These are phyloP conservation scores for Solanum chmielewskii DNA, from an alignment of 257 asterid species.

Conservation along the genomic window DNA sequence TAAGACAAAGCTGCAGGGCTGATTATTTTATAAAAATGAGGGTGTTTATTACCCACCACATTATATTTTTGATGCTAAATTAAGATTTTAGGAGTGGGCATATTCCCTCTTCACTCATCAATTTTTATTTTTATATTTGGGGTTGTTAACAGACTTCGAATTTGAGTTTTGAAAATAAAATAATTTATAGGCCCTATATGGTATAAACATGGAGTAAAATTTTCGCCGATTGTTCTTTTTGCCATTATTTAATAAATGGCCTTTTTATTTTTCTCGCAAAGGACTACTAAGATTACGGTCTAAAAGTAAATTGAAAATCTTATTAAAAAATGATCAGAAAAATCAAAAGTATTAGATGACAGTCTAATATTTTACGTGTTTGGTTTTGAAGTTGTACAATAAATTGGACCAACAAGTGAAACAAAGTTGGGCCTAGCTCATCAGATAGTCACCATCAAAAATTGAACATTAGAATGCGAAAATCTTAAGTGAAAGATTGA, in stretches of 20 bases:
- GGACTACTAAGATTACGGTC: background rate
- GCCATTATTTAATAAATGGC: background rate
- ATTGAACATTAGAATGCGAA: background rate
- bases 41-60: background rate
- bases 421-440: no score
- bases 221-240: background rate
- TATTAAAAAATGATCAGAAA: background rate
- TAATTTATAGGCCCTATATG: background rate
- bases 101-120: background rate
- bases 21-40: background rate
- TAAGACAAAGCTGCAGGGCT: background rate
- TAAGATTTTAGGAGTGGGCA: background rate
- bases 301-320: background rate
- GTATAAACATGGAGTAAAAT: background rate
- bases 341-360: background rate
- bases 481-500: no score
- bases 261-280: fast-evolving
- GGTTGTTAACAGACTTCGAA: background rate
- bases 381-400: background rate
- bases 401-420: background rate
- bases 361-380: background rate
- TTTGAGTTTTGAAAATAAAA: background rate
- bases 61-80: background rate
- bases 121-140: no score
- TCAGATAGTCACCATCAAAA: background rate